Evolutionary conservation across 495 filamentous ascomycete genomes (phyloP).

Genomic region (Neurospora pannonica): DNA sequence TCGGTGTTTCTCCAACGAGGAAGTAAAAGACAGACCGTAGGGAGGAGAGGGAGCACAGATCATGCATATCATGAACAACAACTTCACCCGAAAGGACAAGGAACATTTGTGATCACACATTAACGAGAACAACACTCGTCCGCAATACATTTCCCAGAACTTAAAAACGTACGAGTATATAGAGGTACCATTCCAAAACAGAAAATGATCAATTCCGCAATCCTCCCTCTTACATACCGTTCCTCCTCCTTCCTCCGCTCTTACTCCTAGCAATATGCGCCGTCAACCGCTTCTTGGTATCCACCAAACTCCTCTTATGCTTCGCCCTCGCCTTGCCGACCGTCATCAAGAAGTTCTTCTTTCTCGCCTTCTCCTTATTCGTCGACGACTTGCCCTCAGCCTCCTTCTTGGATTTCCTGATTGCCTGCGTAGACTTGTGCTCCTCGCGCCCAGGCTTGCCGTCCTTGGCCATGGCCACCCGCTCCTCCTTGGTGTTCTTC

Average conservation of each 20-base stretch:
- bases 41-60: not conserved
- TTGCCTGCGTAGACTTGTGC: constrained; percentile 73
- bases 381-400: constrained; percentile 87
- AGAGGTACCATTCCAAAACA: not conserved
- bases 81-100: not conserved
- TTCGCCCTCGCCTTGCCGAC: constrained; percentile 88
- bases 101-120: not conserved
- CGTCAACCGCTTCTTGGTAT: constrained; percentile 67
- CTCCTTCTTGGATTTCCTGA: constrained; percentile 73
- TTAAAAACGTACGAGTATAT: not conserved
- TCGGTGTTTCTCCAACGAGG: not conserved
- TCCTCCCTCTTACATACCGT: constrained; percentile 26
- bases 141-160: not conserved
- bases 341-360: constrained; percentile 98
- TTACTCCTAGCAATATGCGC: constrained; percentile 77
- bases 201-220: not conserved
- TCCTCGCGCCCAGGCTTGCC: constrained; percentile 63
- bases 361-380: constrained; percentile 92
- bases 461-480: constrained; percentile 65
- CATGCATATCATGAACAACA: not conserved
- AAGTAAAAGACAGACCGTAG: not conserved
- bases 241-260: constrained; percentile 74
- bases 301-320: constrained; percentile 81
- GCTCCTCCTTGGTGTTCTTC: constrained; percentile 66
- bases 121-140: not conserved